Evolutionary conservation across 2,329 filamentous ascomycete species (phyloP).

Genomic region (Cladosporium sp.): DNA sequence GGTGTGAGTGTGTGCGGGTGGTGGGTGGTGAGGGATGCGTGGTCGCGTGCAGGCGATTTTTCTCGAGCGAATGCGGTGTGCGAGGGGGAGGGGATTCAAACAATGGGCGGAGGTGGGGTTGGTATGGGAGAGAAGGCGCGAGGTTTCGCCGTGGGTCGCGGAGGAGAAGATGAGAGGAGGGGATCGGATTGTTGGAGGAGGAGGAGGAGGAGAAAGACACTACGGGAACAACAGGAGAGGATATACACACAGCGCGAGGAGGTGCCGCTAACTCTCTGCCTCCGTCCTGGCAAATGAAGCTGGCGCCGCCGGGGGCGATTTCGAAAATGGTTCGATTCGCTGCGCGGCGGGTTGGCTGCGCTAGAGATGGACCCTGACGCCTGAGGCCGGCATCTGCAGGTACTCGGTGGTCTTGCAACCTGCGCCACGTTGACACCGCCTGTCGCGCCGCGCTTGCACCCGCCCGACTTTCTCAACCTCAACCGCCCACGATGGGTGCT

Average conservation of each 20-base stretch:
- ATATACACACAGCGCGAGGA: too few relatives aligned
- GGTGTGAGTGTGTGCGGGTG: slow-evolving; percentile 1
- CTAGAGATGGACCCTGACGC: slow-evolving; percentile 3
- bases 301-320: background rate
- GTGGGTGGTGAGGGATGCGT: background rate
- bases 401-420: background rate
- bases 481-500: background rate
- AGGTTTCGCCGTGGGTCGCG: slow-evolving; percentile 5
- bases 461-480: background rate
- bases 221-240: background rate
- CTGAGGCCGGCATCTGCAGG: background rate
- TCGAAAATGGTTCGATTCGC: slow-evolving; percentile 5
- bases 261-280: too few relatives aligned
- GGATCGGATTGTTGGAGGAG: background rate
- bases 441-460: background rate
- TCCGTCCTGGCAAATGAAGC: background rate
- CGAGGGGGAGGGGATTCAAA: background rate
- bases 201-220: background rate
- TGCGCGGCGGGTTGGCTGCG: background rate
- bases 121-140: slow-evolving; percentile 6
- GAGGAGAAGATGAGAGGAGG: background rate
- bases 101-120: slow-evolving; percentile 4
- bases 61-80: slow-evolving; percentile 7
- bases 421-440: slow-evolving; percentile 7
- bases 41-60: slow-evolving; percentile 4